Conservation (phyloP, 2,329 filamentous ascomycete genomes). For the Aspergillus bombycis region DNA sequence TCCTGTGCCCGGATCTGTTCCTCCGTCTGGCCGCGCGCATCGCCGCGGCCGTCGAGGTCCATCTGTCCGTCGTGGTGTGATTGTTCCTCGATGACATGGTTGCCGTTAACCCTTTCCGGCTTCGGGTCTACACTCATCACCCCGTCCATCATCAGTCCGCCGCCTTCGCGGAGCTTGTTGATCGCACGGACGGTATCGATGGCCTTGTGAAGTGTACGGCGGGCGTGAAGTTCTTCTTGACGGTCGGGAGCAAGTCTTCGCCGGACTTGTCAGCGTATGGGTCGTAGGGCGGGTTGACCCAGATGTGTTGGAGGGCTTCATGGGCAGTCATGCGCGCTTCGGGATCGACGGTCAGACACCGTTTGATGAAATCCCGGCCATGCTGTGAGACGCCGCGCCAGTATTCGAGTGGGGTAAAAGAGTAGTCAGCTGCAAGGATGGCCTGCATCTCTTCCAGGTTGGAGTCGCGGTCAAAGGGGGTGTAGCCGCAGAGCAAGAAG, state of each 20-base stretch:
- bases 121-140: conserved; percentile 60
- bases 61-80: conserved; percentile 37
- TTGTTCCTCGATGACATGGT: conserved; percentile 44
- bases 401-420: conserved; percentile 91
- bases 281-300: conserved; percentile 62
- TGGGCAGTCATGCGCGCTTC: conserved; percentile 87
- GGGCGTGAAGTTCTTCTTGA: conserved; percentile 72
- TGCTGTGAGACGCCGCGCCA: conserved; percentile 89
- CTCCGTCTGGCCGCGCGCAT: conserved; percentile 64
- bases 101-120: conserved; percentile 49
- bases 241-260: conserved; percentile 64
- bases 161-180: conserved; percentile 67
- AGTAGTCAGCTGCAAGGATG: conserved; percentile 94
- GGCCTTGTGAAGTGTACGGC: conserved; percentile 66
- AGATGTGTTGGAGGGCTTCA: conserved; percentile 68
- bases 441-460: conserved; percentile 99
- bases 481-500: conserved; percentile 97
- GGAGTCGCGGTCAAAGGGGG: conserved; percentile 93
- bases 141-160: conserved; percentile 66
- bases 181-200: conserved; percentile 71
- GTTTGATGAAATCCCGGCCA: conserved; percentile 88
- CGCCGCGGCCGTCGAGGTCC: conserved; percentile 62
- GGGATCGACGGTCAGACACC: conserved; percentile 89
- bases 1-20: conserved; percentile 65
- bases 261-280: conserved; percentile 36